Evolutionary conservation across 306 rosid species (phyloP), one percentile per base, ranked within the genome.

Genomic region (Comarum palustre): DNA sequence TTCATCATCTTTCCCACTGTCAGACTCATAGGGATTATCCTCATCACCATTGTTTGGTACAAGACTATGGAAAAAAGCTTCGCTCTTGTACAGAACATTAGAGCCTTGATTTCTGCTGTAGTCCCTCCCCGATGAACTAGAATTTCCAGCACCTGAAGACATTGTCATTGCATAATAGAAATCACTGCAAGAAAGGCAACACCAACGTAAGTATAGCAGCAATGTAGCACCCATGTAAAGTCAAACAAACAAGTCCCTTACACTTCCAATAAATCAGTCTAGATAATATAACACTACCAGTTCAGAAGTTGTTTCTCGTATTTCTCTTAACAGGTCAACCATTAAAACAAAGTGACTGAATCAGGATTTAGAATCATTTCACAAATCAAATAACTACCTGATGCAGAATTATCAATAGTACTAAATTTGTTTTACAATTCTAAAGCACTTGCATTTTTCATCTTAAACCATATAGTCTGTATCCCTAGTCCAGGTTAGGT

Each of bases 101-200:
- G 86, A 75, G 68, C 81, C 81, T 61, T 63, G 86, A 52, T 47
- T 34, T 34, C 71, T 66, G 47, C 82, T 78, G 68, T 79, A 85
- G 68, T 86, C 87, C 32, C 80, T 82, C 19, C 80, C 76, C 69
- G 89, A 81, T 2, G 84, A 79, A 27, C 41, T 68, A 63, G 84
- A 82, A 71, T 78, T 85, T 80, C 88, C 92, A 59, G 82, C 75
- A 70, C 73, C 88, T 29, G 89, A 87, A 54, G 84, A 72, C 31
- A 80, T 58, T 45, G 83, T 39, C 57, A 82, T 50, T 10, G 87
- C 75, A 87, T 72, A 87, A 46, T 75, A 81, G 78, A 81, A 50
- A 75, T 85, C 88, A 57, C 99, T 95, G 86, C 85, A 87, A 69
- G 57, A 82, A 75, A 61, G n/a, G 1, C 39, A 62, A 4, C 48